Percentiles rank a stretch among this genome's conserved stretches.
Evolutionary conservation across 345 rosid species (phyloP).

Genomic region (Hibiscus mutabilis): DNA sequence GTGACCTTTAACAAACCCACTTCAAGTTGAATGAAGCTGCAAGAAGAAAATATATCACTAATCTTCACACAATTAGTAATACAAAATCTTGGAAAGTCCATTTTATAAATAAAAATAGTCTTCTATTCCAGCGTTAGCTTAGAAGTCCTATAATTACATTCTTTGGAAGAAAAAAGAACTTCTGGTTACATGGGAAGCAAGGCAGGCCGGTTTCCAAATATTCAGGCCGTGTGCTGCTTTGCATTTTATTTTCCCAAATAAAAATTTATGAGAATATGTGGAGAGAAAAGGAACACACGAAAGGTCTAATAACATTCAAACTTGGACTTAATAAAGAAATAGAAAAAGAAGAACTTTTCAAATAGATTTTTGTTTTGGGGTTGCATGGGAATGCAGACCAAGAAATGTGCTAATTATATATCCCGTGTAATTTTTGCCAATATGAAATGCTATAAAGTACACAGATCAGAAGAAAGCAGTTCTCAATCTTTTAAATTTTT

Average conservation of each 20-base stretch:
- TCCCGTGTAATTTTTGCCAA: background rate
- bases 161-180: background rate
- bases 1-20: constrained; percentile 80
- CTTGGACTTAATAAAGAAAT: background rate
- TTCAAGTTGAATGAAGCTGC: constrained; percentile 93
- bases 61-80: constrained; percentile 4
- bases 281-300: background rate
- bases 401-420: background rate
- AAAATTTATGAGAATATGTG: background rate
- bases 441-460: background rate
- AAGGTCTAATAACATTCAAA: background rate
- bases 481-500: background rate
- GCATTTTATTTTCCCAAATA: background rate
- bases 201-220: background rate
- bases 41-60: constrained; percentile 15
- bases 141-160: background rate
- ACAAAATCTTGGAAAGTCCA: background rate
- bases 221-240: background rate
- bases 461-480: background rate
- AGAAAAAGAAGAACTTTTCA: background rate
- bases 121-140: background rate
- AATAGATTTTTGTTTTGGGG: background rate
- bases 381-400: background rate
- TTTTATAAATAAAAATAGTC: background rate
- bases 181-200: background rate